Percentiles rank a stretch among this genome's conserved stretches.
phyloP scores from a whole-genome alignment of 2,329 filamentous ascomycete species.

The Nemania sp. region DNA sequence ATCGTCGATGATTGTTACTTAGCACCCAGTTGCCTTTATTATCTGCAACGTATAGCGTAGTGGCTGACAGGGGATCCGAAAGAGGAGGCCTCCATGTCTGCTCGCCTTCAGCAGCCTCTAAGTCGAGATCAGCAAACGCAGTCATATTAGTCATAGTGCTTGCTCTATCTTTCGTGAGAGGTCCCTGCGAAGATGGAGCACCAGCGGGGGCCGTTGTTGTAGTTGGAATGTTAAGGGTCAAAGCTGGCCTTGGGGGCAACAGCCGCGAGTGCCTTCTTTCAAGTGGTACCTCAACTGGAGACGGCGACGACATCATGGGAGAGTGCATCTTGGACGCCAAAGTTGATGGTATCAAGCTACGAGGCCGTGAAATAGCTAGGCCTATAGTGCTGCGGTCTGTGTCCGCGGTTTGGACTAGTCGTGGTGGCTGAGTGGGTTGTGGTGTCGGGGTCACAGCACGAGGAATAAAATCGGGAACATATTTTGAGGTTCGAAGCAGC shows the following conservation, averaged over 20 bases:
- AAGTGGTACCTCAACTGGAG: constrained; percentile 25
- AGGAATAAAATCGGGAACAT: constrained; percentile 34
- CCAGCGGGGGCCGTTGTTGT: constrained; percentile 22
- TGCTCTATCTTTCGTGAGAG: constrained; percentile 57
- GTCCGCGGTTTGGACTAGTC: constrained; percentile 17
- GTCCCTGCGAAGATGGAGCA: constrained; percentile 44
- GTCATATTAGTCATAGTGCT: constrained; percentile 42
- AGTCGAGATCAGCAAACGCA: constrained; percentile 40
- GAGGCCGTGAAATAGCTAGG: constrained; percentile 48
- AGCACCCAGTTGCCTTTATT: constrained; percentile 58
- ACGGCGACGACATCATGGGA: constrained; percentile 20
- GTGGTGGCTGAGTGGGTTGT: constrained; percentile 23
- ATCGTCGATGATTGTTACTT: constrained; percentile 42
- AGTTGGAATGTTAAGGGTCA: constrained; percentile 47
- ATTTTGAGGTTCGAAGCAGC: constrained; percentile 34
- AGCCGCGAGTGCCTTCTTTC: constrained; percentile 47
- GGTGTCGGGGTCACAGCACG: constrained; percentile 25
- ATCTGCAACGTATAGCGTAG: constrained; percentile 55
- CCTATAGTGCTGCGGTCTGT: constrained; percentile 45
- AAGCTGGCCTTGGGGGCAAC: constrained; percentile 49
- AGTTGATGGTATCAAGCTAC: constrained; percentile 26
- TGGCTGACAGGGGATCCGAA: constrained; percentile 49
- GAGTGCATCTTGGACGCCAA: constrained; percentile 11
- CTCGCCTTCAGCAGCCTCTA: constrained; percentile 40
- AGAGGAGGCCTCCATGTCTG: constrained; percentile 57